These are phyloP conservation scores for Fusarium musae DNA, from an alignment of 2,329 filamentous ascomycete species.

Conservation along the genomic window DNA sequence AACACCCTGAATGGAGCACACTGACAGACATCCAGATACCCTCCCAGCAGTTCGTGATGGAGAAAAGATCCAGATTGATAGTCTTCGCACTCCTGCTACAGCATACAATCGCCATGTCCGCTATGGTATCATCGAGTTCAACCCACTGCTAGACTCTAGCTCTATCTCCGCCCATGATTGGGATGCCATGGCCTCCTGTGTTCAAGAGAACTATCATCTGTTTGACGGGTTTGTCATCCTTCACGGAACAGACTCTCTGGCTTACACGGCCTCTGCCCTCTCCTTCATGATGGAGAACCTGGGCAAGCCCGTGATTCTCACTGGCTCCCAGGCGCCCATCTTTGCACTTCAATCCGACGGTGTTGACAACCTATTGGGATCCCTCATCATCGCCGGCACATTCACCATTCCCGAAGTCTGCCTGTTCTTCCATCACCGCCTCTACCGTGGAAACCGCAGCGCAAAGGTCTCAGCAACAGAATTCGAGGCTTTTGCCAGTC, in stretches of 20 bases:
- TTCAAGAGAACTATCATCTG: constrained; percentile 85
- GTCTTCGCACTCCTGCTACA: constrained; percentile 81
- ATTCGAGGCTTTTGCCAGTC: constrained; percentile 88
- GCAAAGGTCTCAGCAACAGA: constrained; percentile 89
- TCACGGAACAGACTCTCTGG: constrained; percentile 89
- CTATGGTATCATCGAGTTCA: constrained; percentile 87
- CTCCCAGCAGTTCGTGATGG: constrained; percentile 65
- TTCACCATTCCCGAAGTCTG: constrained; percentile 95
- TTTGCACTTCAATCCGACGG: constrained; percentile 91
- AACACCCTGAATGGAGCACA: neutral
- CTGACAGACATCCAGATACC: constrained; percentile 50
- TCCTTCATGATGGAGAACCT: constrained; percentile 94
- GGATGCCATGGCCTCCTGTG: constrained; percentile 83
- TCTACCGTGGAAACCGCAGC: constrained; percentile 88
- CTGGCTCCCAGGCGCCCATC: constrained; percentile 85
- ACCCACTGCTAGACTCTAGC: constrained; percentile 86
- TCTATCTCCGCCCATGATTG: constrained; percentile 89
- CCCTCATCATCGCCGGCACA: constrained; percentile 88
- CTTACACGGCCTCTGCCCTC: constrained; percentile 88
- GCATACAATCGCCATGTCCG: constrained; percentile 83
- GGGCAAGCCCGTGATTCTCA: constrained; percentile 90
- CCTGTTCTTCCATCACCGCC: constrained; percentile 91
- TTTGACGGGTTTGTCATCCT: constrained; percentile 93
- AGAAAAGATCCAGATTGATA: constrained; percentile 65
- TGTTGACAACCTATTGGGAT: constrained; percentile 88